Base-by-base conservation (phyloP, 768 basidiomycete species). In the Mrakia frigida region DNA sequence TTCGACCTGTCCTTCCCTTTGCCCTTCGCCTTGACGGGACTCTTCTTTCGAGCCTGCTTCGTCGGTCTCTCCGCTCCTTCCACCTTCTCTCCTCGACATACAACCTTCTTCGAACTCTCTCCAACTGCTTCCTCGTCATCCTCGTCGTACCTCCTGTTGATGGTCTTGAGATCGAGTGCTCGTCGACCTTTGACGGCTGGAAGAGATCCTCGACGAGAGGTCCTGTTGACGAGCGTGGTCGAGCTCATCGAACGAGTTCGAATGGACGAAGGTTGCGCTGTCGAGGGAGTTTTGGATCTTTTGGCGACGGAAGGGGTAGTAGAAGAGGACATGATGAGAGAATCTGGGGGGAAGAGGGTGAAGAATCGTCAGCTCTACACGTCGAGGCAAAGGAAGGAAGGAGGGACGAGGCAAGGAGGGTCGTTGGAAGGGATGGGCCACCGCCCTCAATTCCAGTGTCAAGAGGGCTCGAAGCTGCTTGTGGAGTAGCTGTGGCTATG, bases 121-220 rank as follows among this genome's bases (percentile, higher is more conserved):
- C 25, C 39, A 3, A 25, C 37, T 13, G 39, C 2, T 0, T n/a
- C 16, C 18, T 68, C 35, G 25, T 68, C 35, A 11, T 68, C 37
- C 65, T 68, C 65, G 65, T 68, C 65, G 65, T 68, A 68, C 11
- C 39, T 68, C 23, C 65, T 68, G 65, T 68, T 68, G 65, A 68
- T 68, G 25, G 65, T 68, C 65, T 68, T 68, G 65, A 68, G 65
- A 37, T 68, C 65, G 25, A 68, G 65, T 3, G 65, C 65, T 68
- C 65, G 23, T 25, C 65, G 35, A 10, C 65, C 65, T 37, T 68
- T 68, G 65, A 68, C 65, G 65, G 65, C 37, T 21, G 65, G 65
- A 16, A 68, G 37, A 37, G 65, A 41, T 39, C 63, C 63, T 65
- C 65, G 65, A 37, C 65, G 65, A 16, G 35, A 33, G 7, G 63